Base-by-base conservation (phyloP, 768 basidiomycete species). In the Crucibulum laeve region DNA sequence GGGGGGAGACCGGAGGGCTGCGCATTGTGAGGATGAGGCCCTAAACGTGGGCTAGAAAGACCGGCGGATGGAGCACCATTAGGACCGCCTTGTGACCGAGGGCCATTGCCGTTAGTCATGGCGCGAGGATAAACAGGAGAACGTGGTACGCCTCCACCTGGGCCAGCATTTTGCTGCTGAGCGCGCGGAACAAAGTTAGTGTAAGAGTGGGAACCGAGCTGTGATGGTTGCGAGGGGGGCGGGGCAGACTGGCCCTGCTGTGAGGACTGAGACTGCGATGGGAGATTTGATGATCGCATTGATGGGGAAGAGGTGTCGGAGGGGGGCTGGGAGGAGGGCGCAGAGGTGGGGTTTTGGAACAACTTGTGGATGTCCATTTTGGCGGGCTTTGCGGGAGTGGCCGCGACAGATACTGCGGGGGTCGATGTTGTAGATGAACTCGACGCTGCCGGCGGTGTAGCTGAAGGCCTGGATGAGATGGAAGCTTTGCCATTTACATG, bases 31-130 rank as follows among this genome's bases (percentile, higher is more conserved):
- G 79, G 74, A 54, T 76, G 79, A 22, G 80, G 73, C 19, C 70
- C 76, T 58, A 87, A 64, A 49, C 86, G 76, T 24, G 87, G 87
- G 60, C 84, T 87, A 26, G 79, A 65, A 62, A 84, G 57, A n/a
- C 69, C 76, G 4, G 77, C 55, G 30, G 80, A 64, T 19, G 78
- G 72, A 30, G 74, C 76, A 40, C 74, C 77, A 60, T 74, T 78
- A 42, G 79, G 77, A 34, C 79, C 80, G 52, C 73, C 73, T 48
- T 74, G 71, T 18, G 80, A 72, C 38, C 82, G 74, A 40, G 76
- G 68, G 24, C 70, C 73, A 54, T 56, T 66, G 33, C 84, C 84
- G 54, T 87, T 88, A 4, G 77, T 67, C 62, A 82, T 71, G 38
- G 74, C 69, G 23, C 86, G 79, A 25, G 73, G 52, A 60, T 79